Conservation (phyloP, 169 alveolate species). For the Plasmodium cynomolgi region DNA sequence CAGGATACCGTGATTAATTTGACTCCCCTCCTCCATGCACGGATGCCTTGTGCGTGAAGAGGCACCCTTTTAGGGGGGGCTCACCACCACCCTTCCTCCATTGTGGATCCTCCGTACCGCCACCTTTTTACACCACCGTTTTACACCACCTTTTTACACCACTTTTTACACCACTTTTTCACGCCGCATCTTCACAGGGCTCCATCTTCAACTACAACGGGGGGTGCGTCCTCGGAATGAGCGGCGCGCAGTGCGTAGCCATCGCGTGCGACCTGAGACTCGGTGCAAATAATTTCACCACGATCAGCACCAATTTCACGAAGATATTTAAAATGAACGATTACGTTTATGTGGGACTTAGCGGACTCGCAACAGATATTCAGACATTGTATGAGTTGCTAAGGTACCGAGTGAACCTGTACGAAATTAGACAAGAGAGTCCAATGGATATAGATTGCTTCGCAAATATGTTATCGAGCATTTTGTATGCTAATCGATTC, state of each 20-base stretch:
- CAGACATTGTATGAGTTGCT: constrained; percentile 91
- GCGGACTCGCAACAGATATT: constrained; percentile 95
- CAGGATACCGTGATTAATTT: neutral
- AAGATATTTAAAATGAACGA: constrained; percentile 93
- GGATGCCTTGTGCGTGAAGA: no score
- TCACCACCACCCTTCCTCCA: neutral
- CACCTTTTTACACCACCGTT: neutral
- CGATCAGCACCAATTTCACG: constrained; percentile 90
- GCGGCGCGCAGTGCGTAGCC: constrained; percentile 96
- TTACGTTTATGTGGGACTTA: constrained; percentile 88
- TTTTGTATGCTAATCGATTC: constrained; percentile 91
- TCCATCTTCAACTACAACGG: constrained; percentile 93
- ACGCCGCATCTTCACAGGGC: constrained; percentile 49
- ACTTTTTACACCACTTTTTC: neutral
- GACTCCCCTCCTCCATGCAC: neutral
- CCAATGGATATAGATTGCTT: constrained; percentile 92
- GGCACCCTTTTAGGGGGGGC: no score
- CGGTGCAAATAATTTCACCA: constrained; percentile 90
- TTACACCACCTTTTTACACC: neutral
- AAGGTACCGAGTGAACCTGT: constrained; percentile 91
- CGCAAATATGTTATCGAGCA: constrained; percentile 91
- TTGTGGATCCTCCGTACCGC: neutral
- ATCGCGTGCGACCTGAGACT: constrained; percentile 96
- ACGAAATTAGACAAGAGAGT: constrained; percentile 89
- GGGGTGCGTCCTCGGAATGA: constrained; percentile 97